Percentiles rank a stretch among this genome's conserved stretches.
Evolutionary conservation across 768 basidiomycete species (phyloP).

Genomic region (Phaffia tasmanica): DNA sequence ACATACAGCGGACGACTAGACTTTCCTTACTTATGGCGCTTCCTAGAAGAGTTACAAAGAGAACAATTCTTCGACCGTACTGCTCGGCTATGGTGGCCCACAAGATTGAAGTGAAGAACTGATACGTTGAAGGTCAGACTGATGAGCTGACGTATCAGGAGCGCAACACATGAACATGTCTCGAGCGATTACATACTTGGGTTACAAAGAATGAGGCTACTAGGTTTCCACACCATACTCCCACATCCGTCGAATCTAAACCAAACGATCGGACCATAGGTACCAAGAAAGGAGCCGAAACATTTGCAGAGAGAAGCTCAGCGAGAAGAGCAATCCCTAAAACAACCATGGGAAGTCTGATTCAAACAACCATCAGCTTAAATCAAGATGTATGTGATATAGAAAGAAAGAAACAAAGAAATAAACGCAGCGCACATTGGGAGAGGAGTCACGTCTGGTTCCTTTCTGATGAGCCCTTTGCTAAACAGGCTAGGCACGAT

Average conservation of each 20-base stretch:
- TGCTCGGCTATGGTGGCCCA: slow-evolving; percentile 95
- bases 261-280: slow-evolving; percentile 65
- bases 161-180: slow-evolving; percentile 10
- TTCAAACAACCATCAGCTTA: neutral
- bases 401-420: neutral
- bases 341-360: slow-evolving; percentile 68
- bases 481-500: slow-evolving; percentile 15
- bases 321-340: slow-evolving; percentile 89
- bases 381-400: neutral
- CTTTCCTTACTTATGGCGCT: slow-evolving; percentile 48
- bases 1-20: neutral
- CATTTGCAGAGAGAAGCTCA: slow-evolving; percentile 84
- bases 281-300: slow-evolving; percentile 77
- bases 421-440: slow-evolving; percentile 9
- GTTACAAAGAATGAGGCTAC: slow-evolving; percentile 34
- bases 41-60: slow-evolving; percentile 74
- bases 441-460: slow-evolving; percentile 23
- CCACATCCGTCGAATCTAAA: slow-evolving; percentile 60
- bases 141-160: slow-evolving; percentile 41
- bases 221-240: slow-evolving; percentile 77
- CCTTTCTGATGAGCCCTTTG: slow-evolving; percentile 22
- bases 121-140: slow-evolving; percentile 80
- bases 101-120: slow-evolving; percentile 85
- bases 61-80: slow-evolving; percentile 73
- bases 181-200: slow-evolving; percentile 10